Evolutionary conservation across 768 basidiomycete species (phyloP), one percentile per base, ranked within the genome.

Genomic region (Tricholoma bakamatsutake): DNA sequence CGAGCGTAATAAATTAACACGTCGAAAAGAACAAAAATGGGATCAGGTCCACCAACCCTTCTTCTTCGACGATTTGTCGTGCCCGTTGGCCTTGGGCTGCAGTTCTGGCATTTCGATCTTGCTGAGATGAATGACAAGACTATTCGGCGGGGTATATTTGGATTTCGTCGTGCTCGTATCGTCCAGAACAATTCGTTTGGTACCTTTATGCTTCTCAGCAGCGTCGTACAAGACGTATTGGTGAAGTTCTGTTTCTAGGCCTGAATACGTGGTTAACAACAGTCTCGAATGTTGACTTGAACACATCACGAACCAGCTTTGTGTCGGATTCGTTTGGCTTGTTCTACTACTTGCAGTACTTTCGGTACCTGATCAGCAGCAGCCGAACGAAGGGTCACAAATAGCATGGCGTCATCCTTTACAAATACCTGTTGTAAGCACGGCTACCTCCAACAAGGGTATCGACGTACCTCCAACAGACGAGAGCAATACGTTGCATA

Each of bases 41-140:
- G 59, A 49, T 61, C 53, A 62, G 46, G 53, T 63, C 66, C 62
- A 72, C 71, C 65, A 68, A 75, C 75, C 68, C 73, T 78, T 69
- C 69, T 70, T 73, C 69, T 70, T 73, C 11, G 17, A 13, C 37
- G 64, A 37, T 52, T 71, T 66, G n/a, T 68, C 62, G 37, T 59
- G 58, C 4, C 53, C 55, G 13, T 30, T 62, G 13, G 74, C 63
- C 57, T 76, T 79, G 3, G 88, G 87, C 62, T 80, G 79, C 13
- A 93, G 78, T 65, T 93, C 90, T 0, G 90, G 90, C 82, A 93
- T 92, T 12, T 85, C 75, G 48, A 93, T 90, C 75, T 93, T 93
- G 76, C 89, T 90, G 15, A 93, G 69, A 67, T 93, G 90, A 1
- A 93, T 77, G 0, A 77, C 78, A 0, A 93, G 75, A 58, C 78